phyloP scores from a whole-genome alignment of 2,329 filamentous ascomycete genomes.

The Penicillium sp. region DNA sequence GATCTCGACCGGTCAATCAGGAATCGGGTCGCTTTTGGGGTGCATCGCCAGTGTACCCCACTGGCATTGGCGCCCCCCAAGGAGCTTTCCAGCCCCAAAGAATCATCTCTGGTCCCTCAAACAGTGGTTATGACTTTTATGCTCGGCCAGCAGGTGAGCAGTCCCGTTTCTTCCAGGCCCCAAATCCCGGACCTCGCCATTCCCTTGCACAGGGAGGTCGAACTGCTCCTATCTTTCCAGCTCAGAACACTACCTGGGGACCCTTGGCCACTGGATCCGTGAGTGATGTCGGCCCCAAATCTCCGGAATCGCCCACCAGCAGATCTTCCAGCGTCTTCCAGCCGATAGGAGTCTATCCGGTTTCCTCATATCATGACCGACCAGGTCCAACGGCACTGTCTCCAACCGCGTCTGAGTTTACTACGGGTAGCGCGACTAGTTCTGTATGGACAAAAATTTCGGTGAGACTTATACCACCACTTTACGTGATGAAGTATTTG shows the following conservation, averaged over 20 bases:
- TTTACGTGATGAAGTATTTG: neutral
- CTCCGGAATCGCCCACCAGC: slow-evolving; percentile 29
- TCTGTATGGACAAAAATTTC: slow-evolving; percentile 46
- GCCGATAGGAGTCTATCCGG: slow-evolving; percentile 41
- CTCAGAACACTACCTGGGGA: slow-evolving; percentile 40
- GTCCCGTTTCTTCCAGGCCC: slow-evolving; percentile 31
- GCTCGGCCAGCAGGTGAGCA: slow-evolving; percentile 39
- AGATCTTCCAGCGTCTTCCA: slow-evolving; percentile 39
- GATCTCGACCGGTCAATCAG: slow-evolving; percentile 28
- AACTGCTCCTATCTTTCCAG: slow-evolving; percentile 38
- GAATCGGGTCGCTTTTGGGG: slow-evolving; percentile 40
- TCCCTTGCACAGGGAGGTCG: slow-evolving; percentile 39
- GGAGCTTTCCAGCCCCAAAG: slow-evolving; percentile 37
- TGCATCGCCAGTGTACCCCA: slow-evolving; percentile 25
- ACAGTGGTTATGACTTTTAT: slow-evolving; percentile 34
- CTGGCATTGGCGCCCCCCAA: slow-evolving; percentile 22
- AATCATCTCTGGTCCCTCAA: slow-evolving; percentile 41
- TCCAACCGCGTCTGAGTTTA: slow-evolving; percentile 75
- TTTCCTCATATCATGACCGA: slow-evolving; percentile 56
- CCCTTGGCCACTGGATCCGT: slow-evolving; percentile 34
- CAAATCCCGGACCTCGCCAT: slow-evolving; percentile 33
- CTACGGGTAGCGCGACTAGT: slow-evolving; percentile 46
- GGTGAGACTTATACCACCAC: slow-evolving; percentile 52
- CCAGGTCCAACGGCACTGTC: slow-evolving; percentile 69
- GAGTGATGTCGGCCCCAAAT: slow-evolving; percentile 32